Evolutionary conservation across 2,329 filamentous ascomycete genomes (phyloP), one percentile per base, ranked within the genome.

Genomic region (Phialophora verrucosa): DNA sequence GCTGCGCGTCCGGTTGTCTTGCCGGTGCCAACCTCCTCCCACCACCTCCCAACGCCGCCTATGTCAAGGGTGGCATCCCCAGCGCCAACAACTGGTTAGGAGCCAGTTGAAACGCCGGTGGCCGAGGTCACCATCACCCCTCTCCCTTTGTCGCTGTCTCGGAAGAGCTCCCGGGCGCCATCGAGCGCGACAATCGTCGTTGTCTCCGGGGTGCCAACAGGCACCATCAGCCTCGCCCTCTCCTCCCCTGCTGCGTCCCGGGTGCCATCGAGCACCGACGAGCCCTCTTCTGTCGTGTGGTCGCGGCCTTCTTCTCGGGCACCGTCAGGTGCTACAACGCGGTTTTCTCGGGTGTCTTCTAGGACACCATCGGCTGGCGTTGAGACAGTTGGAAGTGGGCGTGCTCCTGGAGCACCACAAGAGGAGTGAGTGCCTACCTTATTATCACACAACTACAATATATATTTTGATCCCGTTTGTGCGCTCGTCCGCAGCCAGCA

Each of bases 371-470:
- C 49, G 49, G 25, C 23, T 14, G 23, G 10, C 49, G 49, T 51
- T 23, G 49, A 51, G 47, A 2, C 47, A 50, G 20, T 50, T 50
- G 47, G 7, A 20, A 12, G 23, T 7, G 49, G 25, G 49, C 23
- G 49, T 51, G 49, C 49, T 51, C 49, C 49, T 51, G 5, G 49
- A 51, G 49, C 23, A 51, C 49, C 27, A 51, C 49, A 51, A 51
- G 49, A 27, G 14, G 49, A 51, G 49, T 51, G 14, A 51, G 49
- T 51, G 27, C 10, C 49, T 23, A 25, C 23, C 4, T 6, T 20
- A 4, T n/a, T 12, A n/a, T n/a, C n/a, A n/a, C n/a, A n/a, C n/a
- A n/a, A n/a, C n/a, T n/a, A n/a, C n/a, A n/a, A n/a, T n/a, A n/a
- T n/a, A n/a, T n/a, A n/a, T n/a, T n/a, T n/a, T n/a, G n/a, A n/a